Base-by-base conservation (phyloP, 352 stramenopile species). In the Peronospora belbahrii region DNA sequence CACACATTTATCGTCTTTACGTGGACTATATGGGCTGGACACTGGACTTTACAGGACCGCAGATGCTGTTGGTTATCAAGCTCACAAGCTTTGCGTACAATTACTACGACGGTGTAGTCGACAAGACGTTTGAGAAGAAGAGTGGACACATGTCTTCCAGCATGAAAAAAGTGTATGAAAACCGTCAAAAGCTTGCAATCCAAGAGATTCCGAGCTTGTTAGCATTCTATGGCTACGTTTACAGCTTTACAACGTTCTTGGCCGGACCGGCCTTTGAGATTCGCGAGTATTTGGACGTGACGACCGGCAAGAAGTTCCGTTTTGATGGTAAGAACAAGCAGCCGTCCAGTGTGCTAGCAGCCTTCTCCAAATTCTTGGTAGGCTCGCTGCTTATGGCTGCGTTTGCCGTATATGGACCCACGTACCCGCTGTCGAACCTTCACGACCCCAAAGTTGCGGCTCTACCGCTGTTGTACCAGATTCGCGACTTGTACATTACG, bases 1-100 rank as follows among this genome's bases (percentile, higher is more conserved):
- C 75, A 14, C 95, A 98, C 65, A 78, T 98, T 36, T 97, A 98
- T 65, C 91, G 94, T 53, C 62, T 97, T 28, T 96, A 95, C 46
- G 87, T 97, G 34, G 95, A 98, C 58, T 98, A 98, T 62, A 93
- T 98, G 75, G 82, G 82, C 57, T 92, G 75, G 75, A 90, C 46
- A 14, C 31, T 94, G 20, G 88, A 97, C 64, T 88, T 84, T 38
- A 96, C 85, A 0, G 87, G 64, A 1, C 58, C 76, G 13, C 85
- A 96, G 62, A 97, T 97, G 91, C 70, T 97, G 39, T 70, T 98
- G 18, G 89, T 96, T 23, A 97, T 98, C 71, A 98, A 98, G 64
- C 78, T 98, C 25, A 98, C 95, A 47, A 95, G 90, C 64, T 96
- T 98, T 56, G 94, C 89, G n/a, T 98, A 90, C 77, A 98, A 98